Evolutionary conservation across 1,284 basidiomycete species (phyloP).

Genomic region (Ganoderma sinense): DNA sequence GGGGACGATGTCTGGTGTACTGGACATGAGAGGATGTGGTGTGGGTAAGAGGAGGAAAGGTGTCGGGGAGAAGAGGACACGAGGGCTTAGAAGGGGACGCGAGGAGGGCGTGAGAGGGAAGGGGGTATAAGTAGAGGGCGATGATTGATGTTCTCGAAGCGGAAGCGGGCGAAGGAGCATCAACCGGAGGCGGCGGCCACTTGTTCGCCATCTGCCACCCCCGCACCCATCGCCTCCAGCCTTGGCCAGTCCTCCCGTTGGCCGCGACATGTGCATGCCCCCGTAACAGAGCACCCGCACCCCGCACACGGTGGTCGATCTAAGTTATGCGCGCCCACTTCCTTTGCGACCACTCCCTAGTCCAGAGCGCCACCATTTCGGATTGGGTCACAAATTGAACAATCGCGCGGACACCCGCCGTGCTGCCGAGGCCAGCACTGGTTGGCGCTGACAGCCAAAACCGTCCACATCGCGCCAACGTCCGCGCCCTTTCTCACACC

Average conservation of each 20-base stretch:
- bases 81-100: background rate
- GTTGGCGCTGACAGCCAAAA: background rate
- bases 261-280: background rate
- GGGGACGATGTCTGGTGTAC: background rate
- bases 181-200: conserved; percentile 16
- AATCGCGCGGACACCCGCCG: background rate
- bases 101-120: conserved; percentile 14
- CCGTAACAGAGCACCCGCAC: background rate
- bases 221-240: background rate
- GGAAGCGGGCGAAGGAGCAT: conserved; percentile 25
- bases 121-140: conserved; percentile 16
- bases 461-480: background rate
- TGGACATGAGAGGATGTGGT: background rate
- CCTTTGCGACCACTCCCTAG: background rate
- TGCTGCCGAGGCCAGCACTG: background rate
- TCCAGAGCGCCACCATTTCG: background rate
- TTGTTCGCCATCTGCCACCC: background rate
- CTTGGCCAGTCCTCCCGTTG: background rate
- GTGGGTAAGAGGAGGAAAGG: background rate
- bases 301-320: background rate
- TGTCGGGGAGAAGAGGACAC: background rate
- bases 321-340: background rate
- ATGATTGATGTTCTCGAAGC: conserved; percentile 32
- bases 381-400: background rate
- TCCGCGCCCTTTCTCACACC: conserved; percentile 4